Evolutionary conservation across 208 protist genomes (phyloP), one percentile per base, ranked within the genome.

Genomic region (Acanthamoeba sp.): DNA sequence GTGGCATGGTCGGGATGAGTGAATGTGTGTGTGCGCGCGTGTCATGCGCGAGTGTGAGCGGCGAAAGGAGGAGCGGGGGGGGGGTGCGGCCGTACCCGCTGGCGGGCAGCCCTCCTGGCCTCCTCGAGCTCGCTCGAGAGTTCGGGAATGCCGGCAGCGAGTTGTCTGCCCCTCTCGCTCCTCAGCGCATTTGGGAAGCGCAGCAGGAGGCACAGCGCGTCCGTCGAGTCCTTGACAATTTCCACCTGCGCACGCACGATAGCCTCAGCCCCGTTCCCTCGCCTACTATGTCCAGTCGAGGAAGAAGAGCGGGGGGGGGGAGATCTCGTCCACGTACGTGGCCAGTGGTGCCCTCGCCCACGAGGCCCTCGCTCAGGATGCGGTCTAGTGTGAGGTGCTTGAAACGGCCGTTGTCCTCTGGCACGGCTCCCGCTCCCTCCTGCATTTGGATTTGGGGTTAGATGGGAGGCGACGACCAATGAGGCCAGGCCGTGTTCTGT

Each of bases 381-480:
- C 55, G 45, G 18, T 62, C 82, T 16, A 89, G n/a, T 10, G 82
- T 89, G 32, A 89, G 20, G 45, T 89, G 82, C 34, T 32, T 36
- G 55, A 89, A 89, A 16, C 55, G n/a, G 59, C 82, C 64, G 82
- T 89, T 89, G 82, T 57, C 78, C 34, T 87, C 78, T 69, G 59
- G 6, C 29, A 34, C 71, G 16, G 27, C 62, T 71, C 18, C 36
- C 22, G 36, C 32, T 0, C 52, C 52, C 52, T 59, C 52, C 52
- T 59, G 52, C 45, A 16, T 50, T 59, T n/a, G 52, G 18, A 9
- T 9, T 52, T 52, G 45, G 3, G 45, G 45, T 52, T 9, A 9
- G 18, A 52, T 16, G n/a, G n/a, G n/a, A n/a, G n/a, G n/a, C n/a
- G n/a, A n/a, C n/a, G n/a, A n/a, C n/a, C n/a, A n/a, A n/a, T n/a